Conservation (phyloP, 2,329 filamentous ascomycete genomes). For the Esteya vermicola region DNA sequence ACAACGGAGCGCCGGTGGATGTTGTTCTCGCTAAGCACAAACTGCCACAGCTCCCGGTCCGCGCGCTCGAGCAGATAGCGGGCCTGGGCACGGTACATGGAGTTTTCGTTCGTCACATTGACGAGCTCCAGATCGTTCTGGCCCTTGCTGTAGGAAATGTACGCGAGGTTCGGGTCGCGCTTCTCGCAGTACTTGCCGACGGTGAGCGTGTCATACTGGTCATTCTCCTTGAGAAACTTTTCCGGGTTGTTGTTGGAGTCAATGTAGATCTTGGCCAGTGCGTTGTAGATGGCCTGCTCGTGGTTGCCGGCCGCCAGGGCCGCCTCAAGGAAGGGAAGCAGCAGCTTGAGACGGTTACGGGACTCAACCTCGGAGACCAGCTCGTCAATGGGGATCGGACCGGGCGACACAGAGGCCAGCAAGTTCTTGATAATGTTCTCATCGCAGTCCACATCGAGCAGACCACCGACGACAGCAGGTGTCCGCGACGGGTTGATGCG, state of each 20-base stretch:
- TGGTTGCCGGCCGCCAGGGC: conserved; percentile 83
- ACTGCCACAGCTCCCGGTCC: conserved; percentile 83
- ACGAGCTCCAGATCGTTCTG: conserved; percentile 96
- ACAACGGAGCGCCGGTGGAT: conserved; percentile 85
- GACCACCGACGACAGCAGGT: conserved; percentile 80
- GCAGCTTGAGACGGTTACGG: conserved; percentile 86
- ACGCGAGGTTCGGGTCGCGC: conserved; percentile 88
- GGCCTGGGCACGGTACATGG: conserved; percentile 98
- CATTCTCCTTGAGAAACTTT: conserved; percentile 94
- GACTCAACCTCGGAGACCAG: conserved; percentile 91
- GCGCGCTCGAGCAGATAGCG: conserved; percentile 86
- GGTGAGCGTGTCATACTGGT: conserved; percentile 81
- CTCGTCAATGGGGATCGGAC: conserved; percentile 83
- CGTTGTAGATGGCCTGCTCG: conserved; percentile 94
- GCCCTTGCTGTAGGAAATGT: conserved; percentile 90
- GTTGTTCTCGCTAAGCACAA: conserved; percentile 92
- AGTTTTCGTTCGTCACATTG: conserved; percentile 96
- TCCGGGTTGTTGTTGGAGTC: conserved; percentile 97
- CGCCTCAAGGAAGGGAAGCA: conserved; percentile 89
- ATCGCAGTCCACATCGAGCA: conserved; percentile 94
- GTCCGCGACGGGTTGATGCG: conserved; percentile 86
- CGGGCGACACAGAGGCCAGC: conserved; percentile 67
- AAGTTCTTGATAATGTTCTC: conserved; percentile 92
- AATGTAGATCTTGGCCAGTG: conserved; percentile 97
- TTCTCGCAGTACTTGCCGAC: conserved; percentile 99